Evolutionary conservation across 306 rosid genomes (phyloP), one percentile per base, ranked within the genome.

Genomic region (Rosa persica): DNA sequence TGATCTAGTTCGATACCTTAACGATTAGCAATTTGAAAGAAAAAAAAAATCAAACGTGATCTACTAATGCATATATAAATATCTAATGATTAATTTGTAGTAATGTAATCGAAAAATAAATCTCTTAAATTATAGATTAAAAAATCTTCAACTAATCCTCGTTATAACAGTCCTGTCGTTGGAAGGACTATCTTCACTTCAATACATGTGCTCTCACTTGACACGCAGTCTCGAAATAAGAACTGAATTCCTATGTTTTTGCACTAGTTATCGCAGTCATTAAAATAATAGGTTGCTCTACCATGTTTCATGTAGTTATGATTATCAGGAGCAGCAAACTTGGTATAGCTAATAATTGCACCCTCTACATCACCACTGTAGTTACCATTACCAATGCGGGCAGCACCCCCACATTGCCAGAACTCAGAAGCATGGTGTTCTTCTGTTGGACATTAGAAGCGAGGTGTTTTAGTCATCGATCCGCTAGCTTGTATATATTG

Each of bases 301-400:
- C 70, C 70, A 65, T 62, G 44, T 65, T 65, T 65, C 70, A 65
- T 8, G 70, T 16, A 65, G 70, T 11, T 17, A 65, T 65, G 44
- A 36, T 65, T 65, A 65, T 46, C 44, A 65, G 6, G 70, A 16
- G 70, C 46, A 65, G 36, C 70, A 65, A 65, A 65, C 1, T 65
- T 65, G 70, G 70, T 19, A 23, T 25, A 6, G 70, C 70, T 65
- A 65, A 64, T 65, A 65, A 65, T 65, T 65, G 70, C 46, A 65
- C 46, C 70, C 70, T 36, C 70, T 34, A 65, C 44, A 65, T 34
- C 70, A 36, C 44, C 70, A 16, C 70, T 8, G 46, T 22, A 7
- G 42, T 65, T 34, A 36, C 23, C 22, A 34, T 34, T 34, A 65
- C 70, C 68, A 6, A 62, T 27, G 46, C 46, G 5, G 38, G 70